Evolutionary conservation across 2,329 filamentous ascomycete genomes (phyloP), one percentile per base, ranked within the genome.

Genomic region (Didymella sp.): DNA sequence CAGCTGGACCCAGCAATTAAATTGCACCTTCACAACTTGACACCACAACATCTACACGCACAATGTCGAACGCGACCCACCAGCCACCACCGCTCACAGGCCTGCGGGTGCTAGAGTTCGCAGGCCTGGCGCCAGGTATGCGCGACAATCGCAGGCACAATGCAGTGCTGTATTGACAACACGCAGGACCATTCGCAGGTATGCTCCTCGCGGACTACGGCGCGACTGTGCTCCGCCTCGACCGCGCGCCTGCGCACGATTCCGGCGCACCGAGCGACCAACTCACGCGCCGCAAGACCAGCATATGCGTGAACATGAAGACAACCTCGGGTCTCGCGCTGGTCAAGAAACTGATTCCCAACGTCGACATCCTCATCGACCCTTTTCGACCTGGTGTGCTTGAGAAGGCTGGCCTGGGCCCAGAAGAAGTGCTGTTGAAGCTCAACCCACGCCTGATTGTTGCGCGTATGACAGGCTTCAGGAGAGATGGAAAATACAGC

Each of bases 311-410:
- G 3, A 85, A 97, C 77, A 84, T 97, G 49, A 96, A 95, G 72
- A 83, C 85, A 0, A 64, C 84, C 0, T 66, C 76, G 0, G 92
- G 91, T 6, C 73, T 87, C 12, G 81, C 82, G 1, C 80, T 97
- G 6, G 76, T 96, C 50, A 87, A 87, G 59, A 79, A 82, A 3
- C 81, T 97, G 1, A 78, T 89, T 31, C 76, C 79, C 15, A 73
- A 79, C 15, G 82, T 87, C 53, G 94, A 98, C 76, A 82, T 97
- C 31, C 76, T 98, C 25, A 95, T 98, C 74, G 95, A 98, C 75
- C 94, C 95, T 0, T 98, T 92, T 80, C 90, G 94, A 0, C 94
- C 94, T 0, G 92, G 92, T 31, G 91, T 97, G 0, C 84, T 98
- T 2, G 94, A 98, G 78, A 90, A 89, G 48, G 85, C 94, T 9